phyloP scores from a whole-genome alignment of 371 early-diverging fungal genomes.

The Coemansia sp. region DNA sequence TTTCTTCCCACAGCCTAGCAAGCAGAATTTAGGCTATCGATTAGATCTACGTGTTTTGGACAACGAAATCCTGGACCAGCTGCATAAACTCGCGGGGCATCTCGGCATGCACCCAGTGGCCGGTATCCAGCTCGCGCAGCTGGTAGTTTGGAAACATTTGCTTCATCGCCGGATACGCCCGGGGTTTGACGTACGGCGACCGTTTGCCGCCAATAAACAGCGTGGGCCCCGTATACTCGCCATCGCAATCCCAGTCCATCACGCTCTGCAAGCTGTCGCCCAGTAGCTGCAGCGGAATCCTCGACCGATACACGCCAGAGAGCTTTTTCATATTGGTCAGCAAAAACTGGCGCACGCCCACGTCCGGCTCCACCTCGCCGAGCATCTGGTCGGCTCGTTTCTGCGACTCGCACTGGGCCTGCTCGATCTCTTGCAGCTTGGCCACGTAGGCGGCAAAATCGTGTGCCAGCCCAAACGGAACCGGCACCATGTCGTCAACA shows the following conservation, averaged over 20 bases:
- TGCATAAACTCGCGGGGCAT: constrained; percentile 65
- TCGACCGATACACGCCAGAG: constrained; percentile 55
- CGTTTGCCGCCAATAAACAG: constrained; percentile 79
- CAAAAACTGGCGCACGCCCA: constrained; percentile 79
- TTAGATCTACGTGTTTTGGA: neutral
- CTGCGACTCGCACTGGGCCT: constrained; percentile 56
- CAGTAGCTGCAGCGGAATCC: constrained; percentile 73
- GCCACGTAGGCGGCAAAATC: constrained; percentile 63
- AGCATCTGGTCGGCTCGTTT: constrained; percentile 76
- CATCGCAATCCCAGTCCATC: constrained; percentile 57
- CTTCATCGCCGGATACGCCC: constrained; percentile 55
- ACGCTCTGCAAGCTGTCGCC: constrained; percentile 59
- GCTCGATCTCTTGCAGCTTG: constrained; percentile 71
- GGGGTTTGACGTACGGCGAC: constrained; percentile 64
- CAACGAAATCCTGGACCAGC: constrained; percentile 34
- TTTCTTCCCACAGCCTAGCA: neutral
- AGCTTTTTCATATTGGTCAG: constrained; percentile 81
- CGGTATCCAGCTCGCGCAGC: constrained; percentile 68
- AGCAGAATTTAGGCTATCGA: neutral
- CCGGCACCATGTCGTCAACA: constrained; percentile 88
- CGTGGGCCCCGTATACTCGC: constrained; percentile 53
- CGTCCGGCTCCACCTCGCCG: constrained; percentile 56
- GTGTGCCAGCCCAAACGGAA: constrained; percentile 53
- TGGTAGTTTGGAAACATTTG: constrained; percentile 65
- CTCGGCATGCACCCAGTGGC: constrained; percentile 92